Base-by-base conservation (phyloP, 768 basidiomycete genomes). In the Mrakia blollopis region DNA sequence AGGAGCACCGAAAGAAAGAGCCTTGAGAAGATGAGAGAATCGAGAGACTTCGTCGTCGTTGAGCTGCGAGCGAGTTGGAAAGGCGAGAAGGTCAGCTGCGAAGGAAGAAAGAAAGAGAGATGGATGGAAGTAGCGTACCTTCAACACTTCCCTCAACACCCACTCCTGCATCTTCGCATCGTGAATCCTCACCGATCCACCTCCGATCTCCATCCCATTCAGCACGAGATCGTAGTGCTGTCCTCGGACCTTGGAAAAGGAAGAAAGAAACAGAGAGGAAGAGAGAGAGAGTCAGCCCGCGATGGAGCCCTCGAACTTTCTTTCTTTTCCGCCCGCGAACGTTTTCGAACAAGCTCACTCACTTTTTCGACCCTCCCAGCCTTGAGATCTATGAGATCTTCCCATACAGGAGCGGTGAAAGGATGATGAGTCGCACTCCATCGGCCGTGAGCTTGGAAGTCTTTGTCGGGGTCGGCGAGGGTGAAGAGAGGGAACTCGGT, bases 211-310 rank as follows among this genome's bases (percentile, higher is more conserved):
- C 76, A 91, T 88, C 9, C 94, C 94, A 83, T 98, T 94, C 79
- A 98, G 83, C 39, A 98, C 94, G 61, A 98, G 89, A 85, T 98
- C 94, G 81, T 97, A 98, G 83, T 98, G 94, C 82, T 98, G 94
- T 25, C 94, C 94, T 73, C 94, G 89, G 39, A 68, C 57, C 57
- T 57, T 7, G 4, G 10, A 57, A 28, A 10, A 25, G 23, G 28
- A 57, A 57, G 57, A 0, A n/a, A n/a, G 57, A 57, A 3, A 10
- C 2, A 8, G 23, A 8, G 57, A 10, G 57, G 47, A 21, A 14
- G 18, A 50, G n/a, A n/a, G n/a, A n/a, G n/a, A n/a, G n/a, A n/a
- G n/a, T 47, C 39, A 5, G 14, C 21, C 47, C 16, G 47, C 47
- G 47, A 50, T 3, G 47, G 2, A 3, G 16, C 21, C 47, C 2